Conservation (phyloP, 2,329 filamentous ascomycete species). For the Gremmenia infestans region DNA sequence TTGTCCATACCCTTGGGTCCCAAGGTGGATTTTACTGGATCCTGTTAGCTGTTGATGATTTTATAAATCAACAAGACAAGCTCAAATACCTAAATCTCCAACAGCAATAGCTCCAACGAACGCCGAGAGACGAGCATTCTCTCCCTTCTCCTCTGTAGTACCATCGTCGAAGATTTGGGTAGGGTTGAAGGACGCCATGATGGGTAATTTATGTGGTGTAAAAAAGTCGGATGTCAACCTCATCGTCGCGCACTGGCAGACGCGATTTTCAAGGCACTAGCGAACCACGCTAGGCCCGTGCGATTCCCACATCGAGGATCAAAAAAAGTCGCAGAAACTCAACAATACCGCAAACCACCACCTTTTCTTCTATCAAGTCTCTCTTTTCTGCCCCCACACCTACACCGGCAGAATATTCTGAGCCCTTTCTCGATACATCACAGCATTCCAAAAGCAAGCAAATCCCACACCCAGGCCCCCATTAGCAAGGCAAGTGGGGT, state of each 20-base stretch:
- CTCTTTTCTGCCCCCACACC: neutral
- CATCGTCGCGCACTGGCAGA: slow-evolving; percentile 7
- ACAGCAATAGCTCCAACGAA: slow-evolving; percentile 98
- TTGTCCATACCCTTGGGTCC: slow-evolving; percentile 95
- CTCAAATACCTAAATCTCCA: slow-evolving; percentile 60
- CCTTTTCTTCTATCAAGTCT: neutral
- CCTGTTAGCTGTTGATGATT: slow-evolving; percentile 5
- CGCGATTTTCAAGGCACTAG: slow-evolving; percentile 3
- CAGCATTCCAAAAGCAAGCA: neutral
- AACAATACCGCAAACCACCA: neutral
- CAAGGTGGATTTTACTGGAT: slow-evolving; percentile 84
- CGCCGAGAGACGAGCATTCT: slow-evolving; percentile 97
- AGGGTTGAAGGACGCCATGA: slow-evolving; percentile 64
- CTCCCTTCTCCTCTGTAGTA: slow-evolving; percentile 95
- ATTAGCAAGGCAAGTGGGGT: slow-evolving; percentile 19
- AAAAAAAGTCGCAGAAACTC: neutral
- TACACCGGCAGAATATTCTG: neutral
- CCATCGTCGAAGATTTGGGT: slow-evolving; percentile 98
- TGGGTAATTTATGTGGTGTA: slow-evolving; percentile 13
- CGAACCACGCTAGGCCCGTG: slow-evolving; percentile 3
- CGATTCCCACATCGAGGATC: neutral
- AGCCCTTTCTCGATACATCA: neutral
- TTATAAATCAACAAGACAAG: slow-evolving; percentile 4
- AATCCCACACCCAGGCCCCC: neutral
- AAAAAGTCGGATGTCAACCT: slow-evolving; percentile 6